Conservation (phyloP, 108 stramenopile species). For the Cyclotella sp. region DNA sequence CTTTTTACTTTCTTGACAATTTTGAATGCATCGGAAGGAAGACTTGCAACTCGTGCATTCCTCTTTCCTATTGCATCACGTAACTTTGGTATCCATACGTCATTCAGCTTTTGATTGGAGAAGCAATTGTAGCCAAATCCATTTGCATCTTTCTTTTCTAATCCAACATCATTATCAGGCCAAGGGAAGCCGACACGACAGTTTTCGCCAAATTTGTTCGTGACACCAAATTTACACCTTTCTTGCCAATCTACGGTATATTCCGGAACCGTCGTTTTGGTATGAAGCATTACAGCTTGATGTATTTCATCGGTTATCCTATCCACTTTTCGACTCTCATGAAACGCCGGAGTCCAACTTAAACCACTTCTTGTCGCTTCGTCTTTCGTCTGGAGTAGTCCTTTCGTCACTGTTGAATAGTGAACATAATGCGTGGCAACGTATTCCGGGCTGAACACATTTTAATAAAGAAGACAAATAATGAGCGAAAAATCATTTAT, state of each 20-base stretch:
- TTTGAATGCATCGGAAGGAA: conserved; percentile 3
- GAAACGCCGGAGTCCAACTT: conserved; percentile 35
- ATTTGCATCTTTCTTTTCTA: conserved; percentile 43
- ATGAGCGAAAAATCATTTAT: neutral
- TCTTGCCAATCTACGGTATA: conserved; percentile 50
- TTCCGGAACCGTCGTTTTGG: conserved; percentile 63
- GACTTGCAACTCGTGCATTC: conserved; percentile 8
- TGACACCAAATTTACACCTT: conserved; percentile 47
- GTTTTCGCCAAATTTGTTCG: conserved; percentile 47
- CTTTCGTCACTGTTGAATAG: conserved; percentile 74
- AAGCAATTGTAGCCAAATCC: conserved; percentile 75
- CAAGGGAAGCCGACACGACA: conserved; percentile 66
- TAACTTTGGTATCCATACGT: conserved; percentile 60
- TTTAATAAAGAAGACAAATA: neutral
- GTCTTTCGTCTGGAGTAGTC: conserved; percentile 45
- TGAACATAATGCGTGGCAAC: conserved; percentile 84
- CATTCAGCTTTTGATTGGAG: conserved; percentile 53
- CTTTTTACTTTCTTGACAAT: neutral
- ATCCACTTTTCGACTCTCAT: conserved; percentile 23
- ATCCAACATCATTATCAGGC: conserved; percentile 44
- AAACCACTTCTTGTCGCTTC: conserved; percentile 30
- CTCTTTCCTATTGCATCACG: conserved; percentile 48
- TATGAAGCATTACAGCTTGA: conserved; percentile 85
- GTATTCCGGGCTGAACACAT: conserved; percentile 53
- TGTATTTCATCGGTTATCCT: conserved; percentile 60